Evolutionary conservation across 139 green algal genomes (phyloP).

Genomic region (Zygnema circumcarinatum): DNA sequence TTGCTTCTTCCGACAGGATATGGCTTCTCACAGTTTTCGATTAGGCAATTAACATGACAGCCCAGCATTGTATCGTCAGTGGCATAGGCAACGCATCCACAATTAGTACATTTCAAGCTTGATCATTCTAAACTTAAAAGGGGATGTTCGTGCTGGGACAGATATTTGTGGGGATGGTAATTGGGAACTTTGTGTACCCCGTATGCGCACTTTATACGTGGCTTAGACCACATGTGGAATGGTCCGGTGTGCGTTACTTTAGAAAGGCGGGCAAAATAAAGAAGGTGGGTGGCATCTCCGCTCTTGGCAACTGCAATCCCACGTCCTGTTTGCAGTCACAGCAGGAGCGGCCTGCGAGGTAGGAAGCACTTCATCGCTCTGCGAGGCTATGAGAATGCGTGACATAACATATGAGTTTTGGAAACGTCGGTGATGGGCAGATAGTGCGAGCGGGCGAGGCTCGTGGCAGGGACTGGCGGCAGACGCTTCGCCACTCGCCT

Average conservation of each 20-base stretch:
- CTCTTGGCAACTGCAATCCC: not conserved
- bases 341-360: not conserved
- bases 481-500: no score
- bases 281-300: not conserved
- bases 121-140: no score
- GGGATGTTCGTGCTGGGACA: no score
- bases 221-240: conserved; percentile 16
- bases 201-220: conserved; percentile 33
- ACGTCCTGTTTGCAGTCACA: not conserved
- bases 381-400: not conserved
- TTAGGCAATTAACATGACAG: no score
- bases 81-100: no score
- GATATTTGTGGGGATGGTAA: conserved; percentile 21
- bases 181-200: conserved; percentile 40
- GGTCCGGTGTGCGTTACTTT: conserved; percentile 24
- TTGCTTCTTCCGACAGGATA: no score
- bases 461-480: no score
- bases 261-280: not conserved
- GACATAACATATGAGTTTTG: not conserved
- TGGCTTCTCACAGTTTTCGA: no score
- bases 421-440: not conserved
- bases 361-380: not conserved
- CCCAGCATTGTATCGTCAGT: no score
- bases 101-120: no score
- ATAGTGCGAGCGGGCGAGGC: no score